Evolutionary conservation across 1,284 basidiomycete genomes (phyloP), one percentile per base, ranked within the genome.

Genomic region (Takashimella koratensis): DNA sequence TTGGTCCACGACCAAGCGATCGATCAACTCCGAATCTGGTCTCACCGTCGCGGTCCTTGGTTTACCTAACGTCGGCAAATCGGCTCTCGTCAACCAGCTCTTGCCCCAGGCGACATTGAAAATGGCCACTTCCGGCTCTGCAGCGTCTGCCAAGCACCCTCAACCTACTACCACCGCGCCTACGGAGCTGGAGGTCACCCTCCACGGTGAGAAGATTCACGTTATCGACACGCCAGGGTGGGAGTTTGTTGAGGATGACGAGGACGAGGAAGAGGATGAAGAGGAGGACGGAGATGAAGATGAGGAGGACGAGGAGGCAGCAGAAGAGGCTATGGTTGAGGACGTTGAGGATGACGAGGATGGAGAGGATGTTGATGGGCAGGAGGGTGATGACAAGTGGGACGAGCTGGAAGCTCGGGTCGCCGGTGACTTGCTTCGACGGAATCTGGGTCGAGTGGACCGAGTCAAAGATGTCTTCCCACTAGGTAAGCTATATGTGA

Each of bases 141-240:
- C 59, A 12, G 74, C 81, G 4, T 78, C 79, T 16, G 80, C 83
- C n/a, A 70, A 75, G 30, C 63, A 75, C 21, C 80, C 80, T 39
- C 80, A 81, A 16, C 84, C 86, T 1, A 86, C 83, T 3, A 93
- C 90, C 0, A 88, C 86, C 16, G 78, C 79, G 16, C 78, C 83
- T 23, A 81, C 86, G 5, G 85, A 86, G 65, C 83, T 87, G 62
- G 79, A 85, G 46, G 48, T 75, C n/a, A 49, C 65, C 20, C 49
- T 70, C 12, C 53, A 62, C 21, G 78, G 62, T 2, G 78, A 77
- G 56, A 71, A 75, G 47, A 77, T 90, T 57, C 80, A 80, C 25
- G 65, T 92, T 52, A 84, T 92, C 64, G 90, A 94, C 74, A 93
- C 89, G 0, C 90, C 90, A 23, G 90, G 90, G n/a, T 76, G 90